phyloP scores from a whole-genome alignment of 106 monocot species.

The Triglochin maritima region DNA sequence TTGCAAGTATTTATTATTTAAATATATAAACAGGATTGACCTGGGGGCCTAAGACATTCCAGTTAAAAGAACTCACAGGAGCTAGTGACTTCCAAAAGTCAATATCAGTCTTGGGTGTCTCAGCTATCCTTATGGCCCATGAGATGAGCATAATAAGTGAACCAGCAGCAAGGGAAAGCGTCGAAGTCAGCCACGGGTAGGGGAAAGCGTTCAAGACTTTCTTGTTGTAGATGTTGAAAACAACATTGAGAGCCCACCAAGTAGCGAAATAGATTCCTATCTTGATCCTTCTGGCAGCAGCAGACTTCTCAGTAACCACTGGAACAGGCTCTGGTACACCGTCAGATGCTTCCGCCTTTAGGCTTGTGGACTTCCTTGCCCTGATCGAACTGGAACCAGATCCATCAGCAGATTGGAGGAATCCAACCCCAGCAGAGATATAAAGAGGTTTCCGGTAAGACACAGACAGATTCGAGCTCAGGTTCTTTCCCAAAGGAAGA shows the following conservation, averaged over 20 bases:
- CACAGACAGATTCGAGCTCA: background rate
- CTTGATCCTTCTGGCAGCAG: conserved; percentile 50
- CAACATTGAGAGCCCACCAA: conserved; percentile 97
- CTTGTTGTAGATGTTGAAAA: conserved; percentile 99
- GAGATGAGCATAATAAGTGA: conserved; percentile 80
- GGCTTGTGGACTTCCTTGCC: background rate
- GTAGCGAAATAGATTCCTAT: conserved; percentile 89
- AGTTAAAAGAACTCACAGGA: conserved; percentile 36
- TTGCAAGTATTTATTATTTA: too few relatives aligned
- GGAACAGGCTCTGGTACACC: conserved; percentile 1
- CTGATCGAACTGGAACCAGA: conserved; percentile 1
- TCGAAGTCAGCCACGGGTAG: conserved; percentile 85
- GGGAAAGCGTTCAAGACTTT: conserved; percentile 95
- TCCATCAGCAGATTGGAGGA: conserved; percentile 4
- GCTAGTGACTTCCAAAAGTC: conserved; percentile 81
- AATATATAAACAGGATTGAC: background rate
- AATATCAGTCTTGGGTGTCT: conserved; percentile 53
- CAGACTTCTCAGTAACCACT: conserved; percentile 13
- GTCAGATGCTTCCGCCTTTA: background rate
- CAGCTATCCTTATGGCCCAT: conserved; percentile 55
- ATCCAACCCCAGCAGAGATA: conserved; percentile 2
- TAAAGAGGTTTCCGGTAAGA: conserved; percentile 10
- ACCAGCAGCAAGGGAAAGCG: conserved; percentile 78
- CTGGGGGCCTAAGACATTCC: background rate
- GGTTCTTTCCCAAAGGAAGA: background rate